Evolutionary conservation across 139 green algal genomes (phyloP), one percentile per base, ranked within the genome.

Genomic region (Chlorella vulgaris): DNA sequence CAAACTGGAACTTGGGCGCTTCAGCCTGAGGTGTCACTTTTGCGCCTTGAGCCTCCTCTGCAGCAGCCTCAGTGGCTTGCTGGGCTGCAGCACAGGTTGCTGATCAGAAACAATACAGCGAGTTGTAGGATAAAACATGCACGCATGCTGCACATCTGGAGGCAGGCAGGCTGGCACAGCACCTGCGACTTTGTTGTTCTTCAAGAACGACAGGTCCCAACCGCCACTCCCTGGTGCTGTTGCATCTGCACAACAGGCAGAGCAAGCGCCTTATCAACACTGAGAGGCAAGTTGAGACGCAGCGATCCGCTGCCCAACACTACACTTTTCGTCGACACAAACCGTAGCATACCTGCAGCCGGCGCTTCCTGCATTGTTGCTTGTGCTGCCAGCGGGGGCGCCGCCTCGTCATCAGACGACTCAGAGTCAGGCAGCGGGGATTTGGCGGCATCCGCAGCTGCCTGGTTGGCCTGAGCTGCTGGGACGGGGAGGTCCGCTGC

Each of bases 361-460:
- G 51, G 24, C 70, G 0, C 18, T n/a, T n/a, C 22, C 55, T 65
- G 55, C 18, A 15, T 65, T n/a, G 29, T 71, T 71, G 70, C 31
- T 28, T 4, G 7, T 26, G 47, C 24, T 18, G 21, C 51, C 43
- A 28, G 31, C 77, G 19, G 33, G 1, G 60, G 50, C 28, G 42
- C 53, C 19, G 38, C 28, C 61, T 86, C 63, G 43, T 86, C 65
- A 7, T 79, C 74, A 15, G 65, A 42, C 3, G 51, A 19, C 31
- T 81, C 55, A 33, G 47, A 81, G 69, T 77, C 67, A 10, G 77
- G 78, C 78, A 85, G 60, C 47, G 83, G 78, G 36, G 77, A 81
- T 47, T 80, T 76, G 26, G 83, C 83, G 4, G 83, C 83, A 33
- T 84, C 83, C 7, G 69, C 53, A 4, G 76, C 83, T 28, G 58